Evolutionary conservation across 352 stramenopile genomes (phyloP), one percentile per base, ranked within the genome.

Genomic region (Pythium chondricola): DNA sequence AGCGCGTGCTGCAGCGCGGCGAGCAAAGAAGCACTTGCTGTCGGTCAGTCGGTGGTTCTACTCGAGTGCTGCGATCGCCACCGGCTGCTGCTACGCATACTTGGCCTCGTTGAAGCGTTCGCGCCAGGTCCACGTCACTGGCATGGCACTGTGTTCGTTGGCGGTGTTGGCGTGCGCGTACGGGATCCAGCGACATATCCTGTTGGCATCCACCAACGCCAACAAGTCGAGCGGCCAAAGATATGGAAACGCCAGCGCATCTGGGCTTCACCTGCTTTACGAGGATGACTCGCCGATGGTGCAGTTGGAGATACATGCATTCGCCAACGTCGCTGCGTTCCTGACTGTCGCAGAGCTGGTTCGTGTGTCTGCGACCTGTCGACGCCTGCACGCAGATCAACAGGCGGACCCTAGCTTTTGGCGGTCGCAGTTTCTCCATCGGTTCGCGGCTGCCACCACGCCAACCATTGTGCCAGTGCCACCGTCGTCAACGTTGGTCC

Each of bases 171-270:
- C 40, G 13, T 68, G 52, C 11, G 66, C 69, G 13, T 77, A 53
- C 38, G 73, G 61, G 57, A 74, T 77, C 16, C 69, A 77, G 42
- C 57, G 70, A 10, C 69, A 71, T n/a, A 80, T 80, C 21, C 29
- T 79, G 10, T 33, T 33, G 8, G 8, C 29, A 33, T 13, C 7
- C 29, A 13, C 29, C 7, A 13, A 8, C 7, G 13, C 7, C 13
- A 13, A 8, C 29, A 33, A 33, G 29, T 8, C 7, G 13, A 33
- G 29, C 29, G n/a, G n/a, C n/a, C n/a, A n/a, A n/a, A n/a, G n/a
- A n/a, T n/a, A n/a, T n/a, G n/a, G n/a, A n/a, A n/a, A n/a, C n/a
- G n/a, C n/a, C n/a, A n/a, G n/a, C n/a, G n/a, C n/a, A n/a, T n/a
- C n/a, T n/a, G n/a, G n/a, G n/a, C n/a, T n/a, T n/a, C n/a, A n/a